Evolutionary conservation across 257 asterid genomes (phyloP), one percentile per base, ranked within the genome.

Genomic region (Datura wrightii): DNA sequence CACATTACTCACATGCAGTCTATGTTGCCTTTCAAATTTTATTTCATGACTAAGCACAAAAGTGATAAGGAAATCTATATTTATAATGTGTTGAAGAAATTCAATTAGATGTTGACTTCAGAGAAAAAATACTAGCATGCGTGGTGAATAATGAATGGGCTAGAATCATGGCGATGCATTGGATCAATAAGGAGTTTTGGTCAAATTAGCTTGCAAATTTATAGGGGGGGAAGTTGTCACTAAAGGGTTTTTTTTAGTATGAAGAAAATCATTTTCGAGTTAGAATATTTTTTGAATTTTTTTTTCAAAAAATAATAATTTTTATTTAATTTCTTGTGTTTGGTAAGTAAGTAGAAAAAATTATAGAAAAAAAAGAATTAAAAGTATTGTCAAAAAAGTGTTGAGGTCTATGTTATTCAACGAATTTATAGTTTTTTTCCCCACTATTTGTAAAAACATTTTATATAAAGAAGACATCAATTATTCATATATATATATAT

Each of bases 131-230:
- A 66, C 37, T 37, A 66, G 76, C 76, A 14, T 14, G 76, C 11
- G 4, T 14, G 50, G 48, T 34, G 76, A 37, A 66, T 66, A 16
- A 13, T 37, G 50, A 16, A 36, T 37, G 19, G 31, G 9, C 24
- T 66, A 37, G 76, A 36, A 66, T 66, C 76, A 36, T 66, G 31
- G 11, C 37, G 76, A 66, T 36, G 76, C 48, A 37, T 66, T 66
- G 10, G 76, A 37, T 66, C 48, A 66, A 66, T 66, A 18, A 24
- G 69, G 41, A 10, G n/a, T 11, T 31, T 31, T 34, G 71, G 71
- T 63, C 71, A 34, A 63, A 34, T 63, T 63, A 11, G 42, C 71
- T 63, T 63, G 42, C 71, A 63, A 10, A 4, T 36, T 34, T 63
- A 63, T 10, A 5, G 18, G n/a, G 44, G 39, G 24, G 42, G 71